phyloP scores from a whole-genome alignment of 2,329 filamentous ascomycete genomes.

The Arachnopeziza araneosa region DNA sequence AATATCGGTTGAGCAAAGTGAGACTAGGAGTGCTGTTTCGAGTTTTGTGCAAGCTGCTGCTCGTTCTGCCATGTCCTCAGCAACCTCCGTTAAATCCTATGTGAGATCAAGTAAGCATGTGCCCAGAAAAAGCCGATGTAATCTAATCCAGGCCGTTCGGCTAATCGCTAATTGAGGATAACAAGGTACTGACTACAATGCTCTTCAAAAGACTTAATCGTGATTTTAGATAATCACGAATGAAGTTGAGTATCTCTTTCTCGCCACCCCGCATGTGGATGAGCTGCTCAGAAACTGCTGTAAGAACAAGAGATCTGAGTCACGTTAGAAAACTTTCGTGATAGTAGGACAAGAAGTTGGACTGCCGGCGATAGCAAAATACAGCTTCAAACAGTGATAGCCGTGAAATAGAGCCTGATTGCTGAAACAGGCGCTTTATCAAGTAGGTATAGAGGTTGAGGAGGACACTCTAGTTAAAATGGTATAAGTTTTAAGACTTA shows the following conservation, averaged over 20 bases:
- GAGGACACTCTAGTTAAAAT: not conserved
- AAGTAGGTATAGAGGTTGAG: too few species aligned
- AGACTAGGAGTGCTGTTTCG: conserved; percentile 58
- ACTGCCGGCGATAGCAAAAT: not conserved
- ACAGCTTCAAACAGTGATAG: too few species aligned
- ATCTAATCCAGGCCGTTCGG: conserved; percentile 30
- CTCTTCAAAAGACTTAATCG: conserved; percentile 45
- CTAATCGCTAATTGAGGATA: not conserved
- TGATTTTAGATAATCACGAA: conserved; percentile 52
- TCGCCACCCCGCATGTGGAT: conserved; percentile 21
- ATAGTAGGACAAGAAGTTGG: not conserved
- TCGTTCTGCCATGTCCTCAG: conserved; percentile 50
- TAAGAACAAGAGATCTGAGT: conserved; percentile 26
- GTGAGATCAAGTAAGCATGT: not conserved
- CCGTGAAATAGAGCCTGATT: too few species aligned
- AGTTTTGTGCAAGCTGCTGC: conserved; percentile 47
- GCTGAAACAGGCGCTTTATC: too few species aligned
- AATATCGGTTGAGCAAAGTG: conserved; percentile 60
- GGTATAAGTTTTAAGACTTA: conserved; percentile 17
- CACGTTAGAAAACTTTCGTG: not conserved
- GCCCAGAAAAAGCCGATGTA: not conserved
- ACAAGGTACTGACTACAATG: conserved; percentile 22
- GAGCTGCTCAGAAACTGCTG: conserved; percentile 25
- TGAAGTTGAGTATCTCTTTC: conserved; percentile 28
- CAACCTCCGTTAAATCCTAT: conserved; percentile 49